Base-by-base conservation (phyloP, 305 asterid genomes). In the Solanum hybrid region DNA sequence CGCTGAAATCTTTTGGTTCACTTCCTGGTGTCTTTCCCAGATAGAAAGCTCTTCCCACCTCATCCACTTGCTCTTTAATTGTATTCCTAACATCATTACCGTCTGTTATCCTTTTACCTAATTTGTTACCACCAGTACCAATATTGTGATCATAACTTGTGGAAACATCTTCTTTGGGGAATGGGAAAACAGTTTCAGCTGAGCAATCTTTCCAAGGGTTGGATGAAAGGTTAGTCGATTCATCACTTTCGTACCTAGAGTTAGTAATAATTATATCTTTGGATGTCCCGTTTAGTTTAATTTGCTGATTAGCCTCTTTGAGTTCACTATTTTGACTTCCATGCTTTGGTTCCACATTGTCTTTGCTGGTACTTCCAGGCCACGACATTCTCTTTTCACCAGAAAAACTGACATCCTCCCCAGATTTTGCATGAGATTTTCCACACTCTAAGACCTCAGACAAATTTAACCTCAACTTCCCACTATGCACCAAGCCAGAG, bases 61-160 rank as follows among this genome's bases (percentile, higher is more conserved):
- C 97, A 92, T 95, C 96, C 78, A 92, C 95, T 92, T 94, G 96
- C 92, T 92, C 97, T 89, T 95, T 94, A 75, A 91, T 91, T 76
- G 93, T 91, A 56, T 93, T 91, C 90, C 94, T 94, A 91, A 92
- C 90, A 89, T 89, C 92, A 64, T 82, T 90, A 85, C 90, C 88
- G 81, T 92, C 96, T 60, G 94, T 81, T 92, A 92, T 95, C 91
- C 90, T 91, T 88, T 94, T 95, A 8, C 92, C 98, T 40, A 92
- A 93, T 84, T 64, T 92, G 91, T 91, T 94, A 89, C 92, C 94
- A 89, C 85, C 93, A 88, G 71, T 80, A 27, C 91, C 90, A 82
- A 88, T 37, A 38, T 92, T 92, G 90, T 77, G 89, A 75, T 90
- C 93, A 87, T 92, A 93, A 91, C 95, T 93, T 88, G 95, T 93